phyloP scores from a whole-genome alignment of 768 basidiomycete species.

The Kwoniella mangroviensis region DNA sequence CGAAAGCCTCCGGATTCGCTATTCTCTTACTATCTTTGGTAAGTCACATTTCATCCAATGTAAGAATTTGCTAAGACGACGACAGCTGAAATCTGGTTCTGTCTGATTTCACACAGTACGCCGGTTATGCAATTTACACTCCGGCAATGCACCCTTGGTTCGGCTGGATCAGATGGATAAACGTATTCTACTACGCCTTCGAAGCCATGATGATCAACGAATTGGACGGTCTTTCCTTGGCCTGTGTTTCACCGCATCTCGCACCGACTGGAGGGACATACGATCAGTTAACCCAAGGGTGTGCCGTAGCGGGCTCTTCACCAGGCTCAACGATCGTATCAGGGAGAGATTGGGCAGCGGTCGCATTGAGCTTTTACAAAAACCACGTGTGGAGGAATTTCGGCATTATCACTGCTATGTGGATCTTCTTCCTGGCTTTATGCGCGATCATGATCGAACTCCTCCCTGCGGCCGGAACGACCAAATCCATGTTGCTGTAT shows the following conservation, averaged over 20 bases:
- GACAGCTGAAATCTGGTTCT: background rate
- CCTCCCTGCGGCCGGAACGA: constrained; percentile 43
- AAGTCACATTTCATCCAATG: constrained; percentile 17
- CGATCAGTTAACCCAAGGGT: constrained; percentile 26
- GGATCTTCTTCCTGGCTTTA: constrained; percentile 47
- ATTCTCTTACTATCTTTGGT: constrained; percentile 44
- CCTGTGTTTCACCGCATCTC: constrained; percentile 41
- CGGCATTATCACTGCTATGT: constrained; percentile 47
- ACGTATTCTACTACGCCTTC: constrained; percentile 53
- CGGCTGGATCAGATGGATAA: constrained; percentile 53
- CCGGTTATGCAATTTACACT: constrained; percentile 47
- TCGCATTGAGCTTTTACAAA: constrained; percentile 41
- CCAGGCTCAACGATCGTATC: constrained; percentile 37
- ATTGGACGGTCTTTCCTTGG: constrained; percentile 33
- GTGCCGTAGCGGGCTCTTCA: constrained; percentile 42
- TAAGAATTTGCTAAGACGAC: background rate
- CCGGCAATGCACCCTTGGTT: constrained; percentile 56
- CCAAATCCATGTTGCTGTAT: constrained; percentile 47
- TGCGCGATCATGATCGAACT: constrained; percentile 52
- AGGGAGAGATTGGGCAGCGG: constrained; percentile 45
- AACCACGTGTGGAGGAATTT: constrained; percentile 57
- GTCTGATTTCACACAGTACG: constrained; percentile 13
- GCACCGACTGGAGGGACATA: constrained; percentile 39
- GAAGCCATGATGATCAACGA: constrained; percentile 46
- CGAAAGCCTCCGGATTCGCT: constrained; percentile 50